phyloP scores from a whole-genome alignment of 208 protist genomes.

The Trypanosoma boissoni region DNA sequence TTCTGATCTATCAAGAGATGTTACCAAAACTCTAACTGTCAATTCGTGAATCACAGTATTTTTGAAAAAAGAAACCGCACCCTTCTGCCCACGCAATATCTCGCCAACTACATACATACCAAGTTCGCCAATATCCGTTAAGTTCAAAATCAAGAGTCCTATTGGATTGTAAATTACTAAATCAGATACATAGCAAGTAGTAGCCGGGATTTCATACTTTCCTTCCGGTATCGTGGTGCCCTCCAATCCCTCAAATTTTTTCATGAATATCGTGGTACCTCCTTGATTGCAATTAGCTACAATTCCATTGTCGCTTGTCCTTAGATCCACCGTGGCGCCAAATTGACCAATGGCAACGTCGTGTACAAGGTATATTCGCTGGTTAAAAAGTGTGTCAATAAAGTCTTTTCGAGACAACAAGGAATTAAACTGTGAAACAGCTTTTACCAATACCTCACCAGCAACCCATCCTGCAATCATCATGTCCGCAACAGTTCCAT shows the following conservation, averaged over 20 bases:
- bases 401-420: slow-evolving; percentile 16
- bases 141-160: too few species aligned
- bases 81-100: too few species aligned
- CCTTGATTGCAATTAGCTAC: slow-evolving; percentile 51
- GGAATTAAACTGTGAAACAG: slow-evolving; percentile 3
- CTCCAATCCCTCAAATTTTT: slow-evolving; percentile 11
- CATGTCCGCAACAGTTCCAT: slow-evolving; percentile 15
- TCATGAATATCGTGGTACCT: slow-evolving; percentile 27
- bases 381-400: slow-evolving; percentile 28
- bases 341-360: slow-evolving; percentile 61
- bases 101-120: too few species aligned
- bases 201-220: slow-evolving; percentile 2
- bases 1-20: too few species aligned
- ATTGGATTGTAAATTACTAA: too few species aligned
- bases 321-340: slow-evolving; percentile 26
- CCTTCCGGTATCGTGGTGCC: background rate
- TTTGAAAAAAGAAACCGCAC: too few species aligned
- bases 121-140: too few species aligned
- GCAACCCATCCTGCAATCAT: slow-evolving; percentile 27
- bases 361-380: slow-evolving; percentile 52
- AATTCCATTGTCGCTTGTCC: slow-evolving; percentile 20
- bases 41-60: too few species aligned
- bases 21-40: too few species aligned
- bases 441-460: slow-evolving; percentile 16
- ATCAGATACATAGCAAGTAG: too few species aligned